A percentile compares a stretch with the other conserved stretches of the same genome.
Evolutionary conservation across 495 filamentous ascomycete species (phyloP).

Genomic region (Hyaloscypha variabilis): DNA sequence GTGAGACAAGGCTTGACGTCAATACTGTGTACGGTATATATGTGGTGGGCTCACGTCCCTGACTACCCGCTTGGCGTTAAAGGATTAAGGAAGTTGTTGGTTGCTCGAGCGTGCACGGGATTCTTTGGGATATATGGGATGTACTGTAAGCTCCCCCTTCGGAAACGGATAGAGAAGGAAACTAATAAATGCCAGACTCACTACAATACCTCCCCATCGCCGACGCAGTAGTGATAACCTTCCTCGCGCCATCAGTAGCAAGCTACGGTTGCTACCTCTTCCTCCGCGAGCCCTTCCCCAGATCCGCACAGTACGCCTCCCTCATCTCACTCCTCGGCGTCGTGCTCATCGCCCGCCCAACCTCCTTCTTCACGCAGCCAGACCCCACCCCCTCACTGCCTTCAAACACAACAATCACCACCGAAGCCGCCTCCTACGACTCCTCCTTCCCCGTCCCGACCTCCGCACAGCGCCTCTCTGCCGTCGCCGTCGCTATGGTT

Average conservation of each 20-base stretch:
- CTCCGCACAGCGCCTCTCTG: slow-evolving; percentile 67
- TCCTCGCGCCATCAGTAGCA: slow-evolving; percentile 80
- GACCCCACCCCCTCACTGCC: slow-evolving; percentile 36
- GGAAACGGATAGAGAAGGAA: not conserved
- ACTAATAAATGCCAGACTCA: slow-evolving; percentile 41
- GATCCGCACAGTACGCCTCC: slow-evolving; percentile 74
- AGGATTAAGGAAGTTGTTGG: slow-evolving; percentile 66
- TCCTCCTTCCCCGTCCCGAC: slow-evolving; percentile 46
- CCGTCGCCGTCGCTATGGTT: slow-evolving; percentile 72
- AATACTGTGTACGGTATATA: slow-evolving; percentile 68
- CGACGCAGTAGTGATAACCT: slow-evolving; percentile 92
- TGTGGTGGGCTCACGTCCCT: slow-evolving; percentile 69
- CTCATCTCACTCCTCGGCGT: slow-evolving; percentile 80
- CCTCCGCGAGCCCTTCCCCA: slow-evolving; percentile 75
- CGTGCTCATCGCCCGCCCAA: slow-evolving; percentile 79
- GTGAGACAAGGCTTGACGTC: slow-evolving; percentile 80
- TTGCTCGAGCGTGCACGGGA: slow-evolving; percentile 70
- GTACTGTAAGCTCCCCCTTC: slow-evolving; percentile 45
- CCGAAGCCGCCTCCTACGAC: slow-evolving; percentile 28
- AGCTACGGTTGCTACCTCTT: slow-evolving; percentile 82
- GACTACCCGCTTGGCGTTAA: slow-evolving; percentile 71
- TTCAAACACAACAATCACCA: slow-evolving; percentile 15
- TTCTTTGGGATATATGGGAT: slow-evolving; percentile 85
- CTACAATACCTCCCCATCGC: slow-evolving; percentile 86
- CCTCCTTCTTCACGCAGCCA: slow-evolving; percentile 52